A percentile compares a stretch with the other conserved stretches of the same genome.
phyloP scores from a whole-genome alignment of 495 filamentous ascomycete species.

The Stereocaulon alpinum region DNA sequence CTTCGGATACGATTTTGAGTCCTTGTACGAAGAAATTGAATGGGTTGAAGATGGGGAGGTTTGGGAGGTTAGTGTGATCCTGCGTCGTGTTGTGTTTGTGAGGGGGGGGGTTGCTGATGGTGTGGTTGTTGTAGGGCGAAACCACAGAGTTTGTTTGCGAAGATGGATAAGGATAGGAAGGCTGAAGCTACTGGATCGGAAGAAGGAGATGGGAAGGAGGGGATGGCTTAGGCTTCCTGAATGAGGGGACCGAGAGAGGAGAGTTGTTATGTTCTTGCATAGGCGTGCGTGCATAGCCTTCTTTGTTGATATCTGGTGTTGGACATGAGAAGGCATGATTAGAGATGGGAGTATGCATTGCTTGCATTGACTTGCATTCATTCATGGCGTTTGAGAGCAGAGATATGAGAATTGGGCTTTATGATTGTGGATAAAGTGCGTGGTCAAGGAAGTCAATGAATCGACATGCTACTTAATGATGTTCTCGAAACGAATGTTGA shows the following conservation, averaged over 20 bases:
- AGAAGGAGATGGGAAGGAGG: background rate
- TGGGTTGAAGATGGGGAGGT: slow-evolving; percentile 73
- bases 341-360: background rate
- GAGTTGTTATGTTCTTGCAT: background rate
- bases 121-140: slow-evolving; percentile 37
- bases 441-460: background rate
- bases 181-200: background rate
- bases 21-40: slow-evolving; percentile 86
- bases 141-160: slow-evolving; percentile 55
- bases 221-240: background rate
- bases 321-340: background rate
- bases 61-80: slow-evolving; percentile 46
- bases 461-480: background rate
- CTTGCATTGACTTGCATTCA: background rate
- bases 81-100: background rate
- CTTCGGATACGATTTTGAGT: slow-evolving; percentile 85
- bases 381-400: background rate
- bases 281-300: background rate
- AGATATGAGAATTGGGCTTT: background rate
- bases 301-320: background rate
- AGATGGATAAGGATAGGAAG: slow-evolving; percentile 44
- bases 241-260: background rate
- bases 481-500: background rate
- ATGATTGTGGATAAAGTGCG: background rate
- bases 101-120: background rate